A percentile compares a stretch with the other conserved stretches of the same genome.
Evolutionary conservation across 495 filamentous ascomycete species (phyloP).

Genomic region (Xylona heveae): DNA sequence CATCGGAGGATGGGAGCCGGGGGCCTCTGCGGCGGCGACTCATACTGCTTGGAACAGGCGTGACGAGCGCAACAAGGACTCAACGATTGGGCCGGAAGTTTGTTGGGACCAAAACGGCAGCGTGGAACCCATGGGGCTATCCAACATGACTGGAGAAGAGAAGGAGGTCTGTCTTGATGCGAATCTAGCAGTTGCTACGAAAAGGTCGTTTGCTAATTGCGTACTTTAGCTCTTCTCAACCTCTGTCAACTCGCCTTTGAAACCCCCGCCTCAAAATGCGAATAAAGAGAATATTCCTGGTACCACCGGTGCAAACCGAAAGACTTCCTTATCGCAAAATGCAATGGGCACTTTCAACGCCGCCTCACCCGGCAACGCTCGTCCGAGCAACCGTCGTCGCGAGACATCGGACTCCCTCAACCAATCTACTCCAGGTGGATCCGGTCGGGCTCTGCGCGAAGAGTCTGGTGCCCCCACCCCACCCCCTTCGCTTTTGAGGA

Average conservation of each 20-base stretch:
- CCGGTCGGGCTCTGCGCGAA: conserved; percentile 33
- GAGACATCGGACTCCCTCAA: conserved; percentile 61
- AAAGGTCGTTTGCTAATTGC: conserved; percentile 12
- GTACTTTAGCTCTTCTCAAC: conserved; percentile 42
- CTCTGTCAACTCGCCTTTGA: conserved; percentile 84
- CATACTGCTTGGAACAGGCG: conserved; percentile 47
- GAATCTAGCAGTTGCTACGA: background rate
- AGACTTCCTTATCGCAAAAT: conserved; percentile 52
- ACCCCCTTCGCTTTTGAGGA: conserved; percentile 43
- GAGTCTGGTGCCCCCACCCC: conserved; percentile 36
- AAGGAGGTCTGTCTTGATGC: conserved; percentile 40
- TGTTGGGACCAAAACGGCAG: conserved; percentile 76
- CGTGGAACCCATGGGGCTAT: conserved; percentile 48
- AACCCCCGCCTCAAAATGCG: conserved; percentile 50
- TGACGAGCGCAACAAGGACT: conserved; percentile 35
- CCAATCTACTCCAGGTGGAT: conserved; percentile 32
- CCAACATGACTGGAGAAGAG: conserved; percentile 65
- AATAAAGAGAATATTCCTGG: conserved; percentile 37
- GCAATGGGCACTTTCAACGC: conserved; percentile 22
- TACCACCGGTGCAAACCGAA: conserved; percentile 38
- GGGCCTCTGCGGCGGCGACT: conserved; percentile 31
- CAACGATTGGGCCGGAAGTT: conserved; percentile 45
- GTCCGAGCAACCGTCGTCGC: conserved; percentile 56
- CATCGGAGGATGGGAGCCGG: conserved; percentile 56
- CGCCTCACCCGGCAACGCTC: conserved; percentile 39